Evolutionary conservation across 768 basidiomycete genomes (phyloP).

Genomic region (Roridomyces roridus): DNA sequence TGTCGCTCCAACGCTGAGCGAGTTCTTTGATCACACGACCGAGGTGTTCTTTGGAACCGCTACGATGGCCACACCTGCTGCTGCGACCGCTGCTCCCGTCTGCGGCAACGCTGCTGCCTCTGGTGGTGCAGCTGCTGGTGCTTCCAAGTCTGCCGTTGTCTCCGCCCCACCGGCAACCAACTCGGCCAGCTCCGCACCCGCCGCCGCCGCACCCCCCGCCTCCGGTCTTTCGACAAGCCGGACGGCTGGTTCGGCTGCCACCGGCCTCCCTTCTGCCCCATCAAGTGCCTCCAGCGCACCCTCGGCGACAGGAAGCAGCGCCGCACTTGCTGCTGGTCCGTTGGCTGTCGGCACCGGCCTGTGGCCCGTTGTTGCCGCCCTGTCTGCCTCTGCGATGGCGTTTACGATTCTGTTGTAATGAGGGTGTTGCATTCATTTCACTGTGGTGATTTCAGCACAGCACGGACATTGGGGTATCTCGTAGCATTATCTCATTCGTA

Average conservation of each 20-base stretch:
- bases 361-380: constrained; percentile 18
- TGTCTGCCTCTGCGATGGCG: constrained; percentile 24
- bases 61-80: constrained; percentile 52
- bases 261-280: neutral
- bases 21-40: constrained; percentile 54
- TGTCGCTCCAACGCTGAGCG: constrained; percentile 57
- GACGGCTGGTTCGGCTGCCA: too few species aligned
- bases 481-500: too few species aligned
- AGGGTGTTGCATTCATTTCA: neutral
- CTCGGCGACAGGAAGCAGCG: constrained; percentile 16
- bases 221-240: too few species aligned
- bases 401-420: constrained; percentile 28
- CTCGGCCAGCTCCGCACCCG: too few species aligned
- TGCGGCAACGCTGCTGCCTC: constrained; percentile 22
- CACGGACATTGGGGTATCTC: neutral
- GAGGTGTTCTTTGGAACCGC: constrained; percentile 74
- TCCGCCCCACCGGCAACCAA: neutral
- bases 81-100: constrained; percentile 43
- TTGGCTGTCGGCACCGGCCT: constrained; percentile 9
- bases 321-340: constrained; percentile 15
- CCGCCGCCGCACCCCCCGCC: too few species aligned
- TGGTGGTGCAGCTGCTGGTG: neutral
- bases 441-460: too few species aligned
- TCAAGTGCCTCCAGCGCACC: neutral
- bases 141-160: neutral